Percentiles rank a stretch among this genome's conserved stretches.
Evolutionary conservation across 2,329 filamentous ascomycete genomes (phyloP).

Genomic region (Ascochyta viciae-villosae): DNA sequence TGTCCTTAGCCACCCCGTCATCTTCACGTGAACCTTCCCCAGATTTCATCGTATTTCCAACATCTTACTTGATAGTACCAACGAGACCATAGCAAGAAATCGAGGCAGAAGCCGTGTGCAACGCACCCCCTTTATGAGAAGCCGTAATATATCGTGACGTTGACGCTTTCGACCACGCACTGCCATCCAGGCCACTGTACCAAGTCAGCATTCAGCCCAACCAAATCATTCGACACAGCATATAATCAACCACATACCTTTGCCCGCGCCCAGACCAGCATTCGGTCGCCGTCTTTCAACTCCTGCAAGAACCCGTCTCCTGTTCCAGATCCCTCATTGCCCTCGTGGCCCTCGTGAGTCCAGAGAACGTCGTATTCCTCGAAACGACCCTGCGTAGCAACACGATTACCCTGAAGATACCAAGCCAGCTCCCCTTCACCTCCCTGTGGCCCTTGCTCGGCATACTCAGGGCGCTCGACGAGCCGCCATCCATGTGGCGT

Average conservation of each 20-base stretch:
- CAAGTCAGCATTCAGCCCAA: slow-evolving; percentile 6
- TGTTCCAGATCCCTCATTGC: slow-evolving; percentile 34
- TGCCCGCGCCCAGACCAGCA: slow-evolving; percentile 43
- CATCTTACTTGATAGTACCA: too few relatives aligned
- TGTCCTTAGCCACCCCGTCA: background rate
- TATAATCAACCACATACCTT: slow-evolving; percentile 23
- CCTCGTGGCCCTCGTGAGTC: slow-evolving; percentile 18
- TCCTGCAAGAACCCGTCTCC: slow-evolving; percentile 37
- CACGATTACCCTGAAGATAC: slow-evolving; percentile 44
- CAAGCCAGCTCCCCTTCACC: slow-evolving; percentile 37
- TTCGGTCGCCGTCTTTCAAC: slow-evolving; percentile 34
- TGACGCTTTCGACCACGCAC: slow-evolving; percentile 32
- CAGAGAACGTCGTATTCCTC: slow-evolving; percentile 31
- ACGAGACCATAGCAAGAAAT: background rate
- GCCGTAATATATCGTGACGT: slow-evolving; percentile 30
- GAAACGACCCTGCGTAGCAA: slow-evolving; percentile 18
- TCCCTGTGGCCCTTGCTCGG: slow-evolving; percentile 30
- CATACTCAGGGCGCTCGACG: slow-evolving; percentile 25
- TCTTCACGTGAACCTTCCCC: too few relatives aligned
- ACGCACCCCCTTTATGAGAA: slow-evolving; percentile 14
- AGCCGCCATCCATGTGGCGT: slow-evolving; percentile 23
- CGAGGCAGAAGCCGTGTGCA: background rate
- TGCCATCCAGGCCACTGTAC: slow-evolving; percentile 40
- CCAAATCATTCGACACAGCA: slow-evolving; percentile 5
- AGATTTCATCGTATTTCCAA: too few relatives aligned